Percentiles rank a stretch among this genome's conserved stretches.
These are phyloP conservation scores for Termitomyces sp. DNA, from an alignment of 768 basidiomycete genomes.

Conservation along the genomic window DNA sequence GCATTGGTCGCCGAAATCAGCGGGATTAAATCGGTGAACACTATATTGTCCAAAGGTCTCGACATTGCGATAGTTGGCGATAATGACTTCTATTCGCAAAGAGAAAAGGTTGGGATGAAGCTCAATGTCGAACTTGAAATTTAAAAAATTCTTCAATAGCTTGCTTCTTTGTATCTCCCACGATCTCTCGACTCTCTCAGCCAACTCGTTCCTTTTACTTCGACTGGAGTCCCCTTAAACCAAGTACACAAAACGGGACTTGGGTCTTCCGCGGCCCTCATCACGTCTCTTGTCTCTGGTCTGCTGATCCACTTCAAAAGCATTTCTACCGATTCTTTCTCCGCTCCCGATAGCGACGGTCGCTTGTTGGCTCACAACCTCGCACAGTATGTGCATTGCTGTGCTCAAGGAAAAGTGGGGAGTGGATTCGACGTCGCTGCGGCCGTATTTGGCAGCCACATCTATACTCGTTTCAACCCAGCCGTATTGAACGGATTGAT, in stretches of 20 bases:
- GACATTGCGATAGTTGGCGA: conserved; percentile 84
- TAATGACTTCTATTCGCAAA: conserved; percentile 98
- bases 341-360: conserved; percentile 35
- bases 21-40: conserved; percentile 34
- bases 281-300: conserved; percentile 88
- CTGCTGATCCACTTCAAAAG: conserved; percentile 73
- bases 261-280: conserved; percentile 94
- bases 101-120: conserved; percentile 56
- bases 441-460: conserved; percentile 90
- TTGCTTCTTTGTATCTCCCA: conserved; percentile 55
- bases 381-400: conserved; percentile 91
- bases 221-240: conserved; percentile 59
- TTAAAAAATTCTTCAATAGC: conserved; percentile 32
- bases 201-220: conserved; percentile 70
- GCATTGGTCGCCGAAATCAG: conserved; percentile 58
- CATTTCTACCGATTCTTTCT: conserved; percentile 47
- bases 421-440: conserved; percentile 96
- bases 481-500: conserved; percentile 60
- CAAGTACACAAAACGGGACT: conserved; percentile 98
- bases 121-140: neutral
- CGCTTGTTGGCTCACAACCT: conserved; percentile 80
- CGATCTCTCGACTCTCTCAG: conserved; percentile 58
- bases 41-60: conserved; percentile 46
- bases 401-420: conserved; percentile 97
- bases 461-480: conserved; percentile 86